These are phyloP conservation scores for Beauveria brongniartii DNA, from an alignment of 2,329 filamentous ascomycete genomes.

Conservation along the genomic window DNA sequence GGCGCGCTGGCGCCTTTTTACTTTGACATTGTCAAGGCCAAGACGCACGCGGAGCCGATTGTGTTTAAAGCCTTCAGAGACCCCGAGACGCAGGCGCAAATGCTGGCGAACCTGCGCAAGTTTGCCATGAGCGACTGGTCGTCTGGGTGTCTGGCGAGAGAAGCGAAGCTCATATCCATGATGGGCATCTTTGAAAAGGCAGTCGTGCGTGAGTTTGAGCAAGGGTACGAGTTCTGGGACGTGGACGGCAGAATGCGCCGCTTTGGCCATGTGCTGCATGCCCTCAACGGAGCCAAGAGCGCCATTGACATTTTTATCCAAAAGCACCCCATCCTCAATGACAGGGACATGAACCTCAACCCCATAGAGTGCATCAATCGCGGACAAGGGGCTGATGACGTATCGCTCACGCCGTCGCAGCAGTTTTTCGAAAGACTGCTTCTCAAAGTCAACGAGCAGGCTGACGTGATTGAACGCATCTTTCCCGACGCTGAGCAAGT, in stretches of 20 bases:
- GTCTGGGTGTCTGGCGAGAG: constrained; percentile 61
- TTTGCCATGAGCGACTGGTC: constrained; percentile 79
- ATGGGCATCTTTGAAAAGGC: constrained; percentile 82
- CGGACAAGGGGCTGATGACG: constrained; percentile 47
- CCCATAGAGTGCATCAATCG: constrained; percentile 75
- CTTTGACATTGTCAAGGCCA: constrained; percentile 65
- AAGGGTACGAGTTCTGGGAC: constrained; percentile 83
- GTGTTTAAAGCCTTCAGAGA: constrained; percentile 83
- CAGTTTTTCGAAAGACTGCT: constrained; percentile 72
- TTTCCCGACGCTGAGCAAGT: constrained; percentile 67
- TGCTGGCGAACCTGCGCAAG: constrained; percentile 69
- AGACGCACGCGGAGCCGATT: constrained; percentile 68
- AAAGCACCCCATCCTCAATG: constrained; percentile 76
- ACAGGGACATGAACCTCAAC: constrained; percentile 57
- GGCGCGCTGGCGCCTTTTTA: constrained; percentile 85
- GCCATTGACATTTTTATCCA: constrained; percentile 81
- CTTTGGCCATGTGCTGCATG: constrained; percentile 79
- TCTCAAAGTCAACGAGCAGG: constrained; percentile 73
- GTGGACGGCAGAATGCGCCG: constrained; percentile 81
- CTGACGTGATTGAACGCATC: constrained; percentile 68
- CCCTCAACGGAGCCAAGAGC: constrained; percentile 70
- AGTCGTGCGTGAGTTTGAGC: constrained; percentile 84
- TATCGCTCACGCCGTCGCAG: constrained; percentile 73
- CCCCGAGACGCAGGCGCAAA: constrained; percentile 82
- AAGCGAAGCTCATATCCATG: constrained; percentile 66